Evolutionary conservation across 1,284 basidiomycete genomes (phyloP).

Genomic region (Naganishia albida): DNA sequence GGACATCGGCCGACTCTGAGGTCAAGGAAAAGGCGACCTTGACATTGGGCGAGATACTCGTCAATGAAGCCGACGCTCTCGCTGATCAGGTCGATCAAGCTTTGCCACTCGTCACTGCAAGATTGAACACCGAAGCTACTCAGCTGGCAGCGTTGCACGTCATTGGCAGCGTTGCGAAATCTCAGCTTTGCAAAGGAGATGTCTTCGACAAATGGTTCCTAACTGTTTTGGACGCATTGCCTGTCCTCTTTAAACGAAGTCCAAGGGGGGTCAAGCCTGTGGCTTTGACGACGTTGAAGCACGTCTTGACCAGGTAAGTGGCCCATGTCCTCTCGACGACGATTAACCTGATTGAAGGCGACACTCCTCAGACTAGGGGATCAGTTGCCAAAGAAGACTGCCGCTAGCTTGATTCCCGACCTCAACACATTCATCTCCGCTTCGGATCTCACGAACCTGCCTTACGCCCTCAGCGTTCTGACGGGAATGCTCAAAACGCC

Average conservation of each 20-base stretch:
- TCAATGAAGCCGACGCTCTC: slow-evolving; percentile 73
- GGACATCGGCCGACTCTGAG: slow-evolving; percentile 85
- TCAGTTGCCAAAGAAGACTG: slow-evolving; percentile 65
- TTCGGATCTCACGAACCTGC: slow-evolving; percentile 73
- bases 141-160: slow-evolving; percentile 56
- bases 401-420: slow-evolving; percentile 67
- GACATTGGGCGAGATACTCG: slow-evolving; percentile 80
- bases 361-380: slow-evolving; percentile 61
- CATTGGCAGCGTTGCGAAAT: slow-evolving; percentile 55
- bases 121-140: slow-evolving; percentile 64
- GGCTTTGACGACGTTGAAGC: slow-evolving; percentile 75
- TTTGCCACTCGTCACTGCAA: slow-evolving; percentile 70
- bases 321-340: background rate
- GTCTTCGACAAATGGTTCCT: slow-evolving; percentile 73
- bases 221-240: slow-evolving; percentile 73
- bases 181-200: slow-evolving; percentile 50
- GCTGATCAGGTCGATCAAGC: slow-evolving; percentile 47
- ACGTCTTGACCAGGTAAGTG: slow-evolving; percentile 66
- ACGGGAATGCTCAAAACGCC: slow-evolving; percentile 68
- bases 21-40: slow-evolving; percentile 81
- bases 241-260: slow-evolving; percentile 69
- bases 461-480: slow-evolving; percentile 70
- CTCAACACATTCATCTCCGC: slow-evolving; percentile 72
- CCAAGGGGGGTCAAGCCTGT: slow-evolving; percentile 67
- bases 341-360: slow-evolving; percentile 22